A percentile compares a stretch with the other conserved stretches of the same genome.
These are phyloP conservation scores for Dimargaris cristalligena DNA, from an alignment of 192 early-diverging fungal genomes.

Conservation along the genomic window DNA sequence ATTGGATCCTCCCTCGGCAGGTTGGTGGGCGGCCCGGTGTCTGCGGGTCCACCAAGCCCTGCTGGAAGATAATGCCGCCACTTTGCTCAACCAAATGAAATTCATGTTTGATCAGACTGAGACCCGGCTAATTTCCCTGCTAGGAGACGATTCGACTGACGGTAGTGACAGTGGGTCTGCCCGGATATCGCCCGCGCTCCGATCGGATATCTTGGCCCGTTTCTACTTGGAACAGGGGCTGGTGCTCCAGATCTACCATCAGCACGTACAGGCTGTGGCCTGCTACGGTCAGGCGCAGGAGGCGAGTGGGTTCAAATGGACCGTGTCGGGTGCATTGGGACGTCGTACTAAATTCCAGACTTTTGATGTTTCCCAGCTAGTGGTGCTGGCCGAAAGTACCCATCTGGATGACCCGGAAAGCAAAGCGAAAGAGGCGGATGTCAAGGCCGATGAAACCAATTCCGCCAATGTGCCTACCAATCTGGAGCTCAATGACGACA, in stretches of 20 bases:
- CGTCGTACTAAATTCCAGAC: slow-evolving; percentile 84
- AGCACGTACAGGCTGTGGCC: slow-evolving; percentile 44
- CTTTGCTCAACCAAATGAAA: slow-evolving; percentile 13
- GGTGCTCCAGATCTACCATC: slow-evolving; percentile 55
- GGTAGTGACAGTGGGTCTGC: too few relatives aligned
- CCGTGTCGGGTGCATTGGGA: slow-evolving; percentile 77
- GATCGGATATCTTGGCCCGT: slow-evolving; percentile 23
- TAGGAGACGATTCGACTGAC: neutral
- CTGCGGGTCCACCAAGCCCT: slow-evolving; percentile 63
- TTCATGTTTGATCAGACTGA: slow-evolving; percentile 12
- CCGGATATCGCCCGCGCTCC: neutral
- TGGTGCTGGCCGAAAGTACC: slow-evolving; percentile 72
- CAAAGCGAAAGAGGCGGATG: slow-evolving; percentile 12
- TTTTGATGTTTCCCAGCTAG: slow-evolving; percentile 77
- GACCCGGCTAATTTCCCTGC: slow-evolving; percentile 12
- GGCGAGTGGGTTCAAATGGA: slow-evolving; percentile 63
- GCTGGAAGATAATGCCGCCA: slow-evolving; percentile 26
- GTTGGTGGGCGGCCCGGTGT: slow-evolving; percentile 62
- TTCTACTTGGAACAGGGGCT: slow-evolving; percentile 68
- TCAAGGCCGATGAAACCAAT: slow-evolving; percentile 42
- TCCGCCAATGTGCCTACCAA: too few relatives aligned
- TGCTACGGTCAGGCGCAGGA: slow-evolving; percentile 58
- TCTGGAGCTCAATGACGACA: slow-evolving; percentile 82
- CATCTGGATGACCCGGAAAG: slow-evolving; percentile 19
- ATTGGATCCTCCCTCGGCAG: slow-evolving; percentile 18